Conservation (phyloP, 352 stramenopile genomes). For the Phytophthora pistaciae region DNA sequence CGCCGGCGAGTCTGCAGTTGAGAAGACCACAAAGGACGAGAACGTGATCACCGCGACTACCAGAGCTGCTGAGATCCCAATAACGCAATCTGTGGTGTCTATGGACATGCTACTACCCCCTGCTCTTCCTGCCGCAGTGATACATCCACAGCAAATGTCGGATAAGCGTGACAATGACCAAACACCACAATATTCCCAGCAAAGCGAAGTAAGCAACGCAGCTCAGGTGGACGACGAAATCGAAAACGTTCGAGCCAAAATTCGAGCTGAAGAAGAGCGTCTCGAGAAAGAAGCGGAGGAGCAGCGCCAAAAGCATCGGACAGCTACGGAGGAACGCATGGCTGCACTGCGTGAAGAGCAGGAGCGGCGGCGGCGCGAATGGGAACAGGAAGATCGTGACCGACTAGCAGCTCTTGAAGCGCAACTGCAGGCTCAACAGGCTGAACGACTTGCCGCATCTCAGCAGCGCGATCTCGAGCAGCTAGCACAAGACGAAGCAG, state of each 20-base stretch:
- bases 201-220: neutral
- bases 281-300: constrained; percentile 53
- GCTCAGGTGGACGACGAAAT: constrained; percentile 32
- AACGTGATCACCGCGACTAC: neutral
- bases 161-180: constrained; percentile 6
- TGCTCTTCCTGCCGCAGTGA: constrained; percentile 16
- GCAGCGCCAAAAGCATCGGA: constrained; percentile 50
- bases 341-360: constrained; percentile 70
- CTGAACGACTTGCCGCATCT: constrained; percentile 38
- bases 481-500: constrained; percentile 34
- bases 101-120: constrained; percentile 25
- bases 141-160: constrained; percentile 6
- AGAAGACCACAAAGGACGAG: neutral
- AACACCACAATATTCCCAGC: neutral
- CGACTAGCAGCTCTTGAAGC: constrained; percentile 57
- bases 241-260: constrained; percentile 46
- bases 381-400: constrained; percentile 71
- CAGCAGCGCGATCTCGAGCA: constrained; percentile 45
- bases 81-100: constrained; percentile 21
- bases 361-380: constrained; percentile 67
- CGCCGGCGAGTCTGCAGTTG: neutral
- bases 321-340: constrained; percentile 66
- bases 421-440: constrained; percentile 55
- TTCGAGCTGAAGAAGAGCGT: constrained; percentile 54
- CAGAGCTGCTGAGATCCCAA: neutral